Base-by-base conservation (phyloP, 1,284 basidiomycete genomes). In the Pholiota adiposa region DNA sequence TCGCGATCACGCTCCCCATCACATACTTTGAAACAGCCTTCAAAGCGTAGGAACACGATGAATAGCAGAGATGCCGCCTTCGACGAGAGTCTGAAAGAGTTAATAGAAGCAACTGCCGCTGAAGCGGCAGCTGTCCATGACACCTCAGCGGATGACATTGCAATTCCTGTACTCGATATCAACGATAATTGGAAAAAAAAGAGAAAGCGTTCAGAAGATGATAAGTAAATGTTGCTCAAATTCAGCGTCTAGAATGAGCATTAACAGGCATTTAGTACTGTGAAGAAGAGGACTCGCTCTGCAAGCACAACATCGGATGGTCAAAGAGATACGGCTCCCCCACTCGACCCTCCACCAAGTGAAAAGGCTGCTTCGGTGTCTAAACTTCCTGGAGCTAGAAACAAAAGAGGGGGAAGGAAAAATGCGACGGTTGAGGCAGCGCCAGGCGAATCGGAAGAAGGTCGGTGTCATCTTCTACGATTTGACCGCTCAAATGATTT, bases 1-100 rank as follows among this genome's bases (percentile, higher is more conserved):
- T 91, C 90, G 57, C 88, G 90, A 52, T 92, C 91, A 12, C 90
- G 87, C 72, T 93, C 91, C 8, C 90, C 90, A 1, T 78, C 80
- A 14, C 73, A 77, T 25, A 73, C 82, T 53, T 72, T 79, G n/a
- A 79, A 83, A 64, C 85, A 85, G 55, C 79, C 84, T n/a, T 81
- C 87, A 34, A 97, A 96, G 77, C 87, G 94, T 61, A 83, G 96
- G 62, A 95, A 93, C 68, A 98, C 97, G 57, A 97, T 99, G 95
- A 99, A 98, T 74, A 96, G 93, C 70, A 83, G 96, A 59, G 96
- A 97, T 71, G 93, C 96, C 6, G 93, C 92, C 3, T 97, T 97
- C 72, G 95, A 97, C 70, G 93, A 96, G 73, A 92, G 89, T 63
- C 72, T 89, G 57, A 87, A 89, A 71, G 86, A 88, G 65, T 78